Base-by-base conservation (phyloP, 208 protist genomes). In the Crithidia thermophila region DNA sequence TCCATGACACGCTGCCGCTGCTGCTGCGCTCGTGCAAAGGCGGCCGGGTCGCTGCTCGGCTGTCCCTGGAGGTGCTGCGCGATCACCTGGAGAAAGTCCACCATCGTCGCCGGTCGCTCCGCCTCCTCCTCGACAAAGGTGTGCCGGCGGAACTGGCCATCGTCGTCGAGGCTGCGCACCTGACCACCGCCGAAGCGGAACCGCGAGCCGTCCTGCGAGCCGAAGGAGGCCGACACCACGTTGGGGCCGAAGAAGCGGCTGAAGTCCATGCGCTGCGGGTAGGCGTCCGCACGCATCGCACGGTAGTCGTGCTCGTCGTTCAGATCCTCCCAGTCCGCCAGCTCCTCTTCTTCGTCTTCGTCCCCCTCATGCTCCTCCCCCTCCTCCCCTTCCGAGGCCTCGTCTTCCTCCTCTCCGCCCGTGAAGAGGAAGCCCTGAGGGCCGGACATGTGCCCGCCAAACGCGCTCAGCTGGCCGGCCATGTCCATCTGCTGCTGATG, bases 401-500 rank as follows among this genome's bases (percentile, higher is more conserved):
- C 45, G 8, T 14, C 13, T 11, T 43, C 49, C 0, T 21, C 52
- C 9, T 18, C 40, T 25, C 13, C 34, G 21, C 37, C 30, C 45
- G 11, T 9, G 43, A n/a, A 40, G 61, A 61, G 33, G 49, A 21
- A 2, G n/a, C n/a, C n/a, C n/a, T n/a, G n/a, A n/a, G n/a, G n/a
- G n/a, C n/a, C n/a, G n/a, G 43, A 39, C 21, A 36, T 4, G 0
- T 28, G 16, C 10, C 16, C 25, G 33, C 42, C 34, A 31, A 59
- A 11, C 45, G 7, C 39, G 21, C 39, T 40, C 21, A 8, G 43
- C 33, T 33, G 21, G 33, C 40, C 21, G 18, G 68, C 39, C 8
- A 55, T 45, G 42, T 47, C 36, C 4, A 11, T 45, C 49, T 73
- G 33, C 42, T 81, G 68, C 43, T 81, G 72, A 42, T 59, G 72